Percentiles rank a stretch among this genome's conserved stretches.
Conservation (phyloP, 805 yeast species). For the Ogataea ganodermae region DNA sequence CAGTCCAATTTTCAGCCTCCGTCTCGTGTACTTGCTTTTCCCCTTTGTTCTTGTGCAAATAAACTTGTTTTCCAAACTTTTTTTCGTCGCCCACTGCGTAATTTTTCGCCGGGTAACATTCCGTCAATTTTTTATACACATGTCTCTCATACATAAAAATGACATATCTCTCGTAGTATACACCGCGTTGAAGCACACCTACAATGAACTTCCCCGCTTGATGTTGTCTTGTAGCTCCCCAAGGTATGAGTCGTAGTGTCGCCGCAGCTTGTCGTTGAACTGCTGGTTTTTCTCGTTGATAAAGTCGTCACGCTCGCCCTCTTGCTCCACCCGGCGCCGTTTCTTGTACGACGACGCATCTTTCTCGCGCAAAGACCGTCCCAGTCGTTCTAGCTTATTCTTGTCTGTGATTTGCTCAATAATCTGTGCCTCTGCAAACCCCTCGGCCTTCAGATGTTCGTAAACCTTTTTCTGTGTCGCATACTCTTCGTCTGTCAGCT, state of each 20-base stretch:
- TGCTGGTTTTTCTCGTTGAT: conserved; percentile 74
- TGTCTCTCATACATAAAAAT: background rate
- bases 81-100: conserved; percentile 4
- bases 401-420: conserved; percentile 38
- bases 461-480: conserved; percentile 37
- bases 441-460: conserved; percentile 23
- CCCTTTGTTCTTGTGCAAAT: background rate
- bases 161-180: background rate
- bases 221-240: conserved; percentile 25
- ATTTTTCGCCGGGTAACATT: conserved; percentile 1
- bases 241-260: conserved; percentile 50
- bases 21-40: background rate
- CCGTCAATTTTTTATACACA: background rate
- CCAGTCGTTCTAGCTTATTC: conserved; percentile 35
- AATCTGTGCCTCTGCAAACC: conserved; percentile 28
- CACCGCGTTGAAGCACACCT: background rate
- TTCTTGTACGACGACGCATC: conserved; percentile 41
- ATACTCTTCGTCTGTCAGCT: conserved; percentile 41
- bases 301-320: conserved; percentile 34
- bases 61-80: conserved; percentile 2
- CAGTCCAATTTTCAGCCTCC: conserved; percentile 3
- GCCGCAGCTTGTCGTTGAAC: conserved; percentile 66
- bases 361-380: conserved; percentile 36
- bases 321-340: conserved; percentile 33
- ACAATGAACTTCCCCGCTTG: conserved; percentile 25